Base-by-base conservation (phyloP, 1,284 basidiomycete species). In the Erythrobasidium hasegawianum region DNA sequence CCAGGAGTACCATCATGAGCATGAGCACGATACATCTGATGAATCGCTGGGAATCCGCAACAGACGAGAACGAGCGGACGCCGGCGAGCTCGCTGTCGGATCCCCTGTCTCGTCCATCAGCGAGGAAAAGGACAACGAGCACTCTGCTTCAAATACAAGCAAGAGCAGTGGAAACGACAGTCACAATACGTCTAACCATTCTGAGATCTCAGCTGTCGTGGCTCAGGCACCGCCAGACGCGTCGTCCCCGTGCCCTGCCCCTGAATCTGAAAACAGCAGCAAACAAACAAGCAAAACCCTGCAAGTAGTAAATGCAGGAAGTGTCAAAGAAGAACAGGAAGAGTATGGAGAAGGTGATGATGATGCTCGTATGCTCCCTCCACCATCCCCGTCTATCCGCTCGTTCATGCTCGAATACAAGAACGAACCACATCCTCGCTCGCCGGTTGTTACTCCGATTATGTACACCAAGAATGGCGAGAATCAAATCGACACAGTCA, bases 41-140 rank as follows among this genome's bases (percentile, higher is more conserved):
- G 61, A 64, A 38, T 64, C 53, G 33, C 54, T 64, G 41, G 53
- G 61, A 29, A 64, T 64, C 26, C 11, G 61, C 43, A n/a, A 24
- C 4, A 47, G 43, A 47, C 16, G 22, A 24, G 43, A 47, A 24
- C 16, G 43, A 24, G 16, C 43, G 8, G 16, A n/a, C 43, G 16
- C 16, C 22, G 22, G n/a, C 43, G 43, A 18, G 43, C 43, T 24
- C 22, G 43, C 16, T 47, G 43, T 47, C 16, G 43, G n/a, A 24
- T n/a, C 16, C 22, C n/a, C n/a, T n/a, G 43, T 47, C 22, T n/a
- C 16, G 22, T 24, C 43, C n/a, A 47, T n/a, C 16, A 47, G 43
- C 16, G 43, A 47, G 14, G 43, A 47, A 5, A 24, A 24, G 22
- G 43, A 47, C n/a, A 24, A 47, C 16, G 43, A 47, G 43, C 4